These are phyloP conservation scores for Aschersonia sp. DNA, from an alignment of 2,329 filamentous ascomycete species.

Conservation along the genomic window DNA sequence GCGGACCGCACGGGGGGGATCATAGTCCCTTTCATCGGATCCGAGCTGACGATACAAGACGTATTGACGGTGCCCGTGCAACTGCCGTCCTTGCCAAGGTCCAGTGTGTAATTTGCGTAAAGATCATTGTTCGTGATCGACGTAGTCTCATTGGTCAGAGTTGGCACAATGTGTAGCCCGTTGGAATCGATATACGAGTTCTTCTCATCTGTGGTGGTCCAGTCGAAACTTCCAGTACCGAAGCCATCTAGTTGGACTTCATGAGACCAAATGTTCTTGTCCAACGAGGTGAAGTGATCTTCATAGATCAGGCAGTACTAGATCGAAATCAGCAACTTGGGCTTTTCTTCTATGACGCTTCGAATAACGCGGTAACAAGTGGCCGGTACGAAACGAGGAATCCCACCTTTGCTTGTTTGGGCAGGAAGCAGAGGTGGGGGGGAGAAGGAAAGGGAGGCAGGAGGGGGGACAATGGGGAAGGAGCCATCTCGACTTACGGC, in stretches of 20 bases:
- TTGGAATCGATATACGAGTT: slow-evolving; percentile 32
- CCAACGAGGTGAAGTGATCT: slow-evolving; percentile 31
- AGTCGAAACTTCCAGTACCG: slow-evolving; percentile 36
- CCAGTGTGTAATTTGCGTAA: slow-evolving; percentile 25
- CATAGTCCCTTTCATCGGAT: slow-evolving; percentile 27
- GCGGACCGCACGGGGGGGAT: slow-evolving; percentile 34
- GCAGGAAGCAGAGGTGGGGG: no score
- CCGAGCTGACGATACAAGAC: slow-evolving; percentile 24
- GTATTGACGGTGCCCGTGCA: slow-evolving; percentile 23
- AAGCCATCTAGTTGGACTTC: slow-evolving; percentile 30
- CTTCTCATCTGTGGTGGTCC: slow-evolving; percentile 31
- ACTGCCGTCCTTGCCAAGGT: slow-evolving; percentile 23
- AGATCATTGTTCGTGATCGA: slow-evolving; percentile 22
- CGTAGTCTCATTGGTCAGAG: slow-evolving; percentile 27
- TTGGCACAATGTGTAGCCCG: slow-evolving; percentile 41
- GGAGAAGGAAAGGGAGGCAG: no score
- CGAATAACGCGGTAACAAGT: no score
- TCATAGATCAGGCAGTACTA: slow-evolving; percentile 35
- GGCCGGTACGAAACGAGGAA: no score
- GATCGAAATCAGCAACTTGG: not conserved
- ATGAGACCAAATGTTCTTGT: slow-evolving; percentile 30
- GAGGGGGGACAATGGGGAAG: no score
- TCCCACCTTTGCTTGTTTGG: no score
- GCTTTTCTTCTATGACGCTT: no score
- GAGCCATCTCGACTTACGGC: slow-evolving; percentile 5